Evolutionary conservation across 495 filamentous ascomycete genomes (phyloP).

Genomic region (Talaromyces stipitatus): DNA sequence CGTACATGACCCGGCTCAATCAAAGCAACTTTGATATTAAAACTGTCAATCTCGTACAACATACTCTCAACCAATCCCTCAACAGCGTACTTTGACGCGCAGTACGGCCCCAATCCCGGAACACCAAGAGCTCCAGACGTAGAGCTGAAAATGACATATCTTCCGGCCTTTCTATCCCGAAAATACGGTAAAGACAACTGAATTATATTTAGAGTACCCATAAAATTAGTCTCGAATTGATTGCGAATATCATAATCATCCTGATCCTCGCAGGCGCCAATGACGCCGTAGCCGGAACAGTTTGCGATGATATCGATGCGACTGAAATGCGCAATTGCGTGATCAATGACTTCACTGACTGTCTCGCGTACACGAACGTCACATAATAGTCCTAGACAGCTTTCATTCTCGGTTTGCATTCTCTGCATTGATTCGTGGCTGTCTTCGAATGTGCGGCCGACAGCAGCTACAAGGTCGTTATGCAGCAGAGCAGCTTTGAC

Average conservation of each 20-base stretch:
- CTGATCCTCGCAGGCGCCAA: slow-evolving; percentile 94
- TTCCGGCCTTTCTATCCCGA: slow-evolving; percentile 60
- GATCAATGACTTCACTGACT: slow-evolving; percentile 61
- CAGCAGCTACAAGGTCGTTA: slow-evolving; percentile 81
- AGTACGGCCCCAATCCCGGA: slow-evolving; percentile 86
- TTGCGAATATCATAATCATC: slow-evolving; percentile 90
- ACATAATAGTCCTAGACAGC: slow-evolving; percentile 75
- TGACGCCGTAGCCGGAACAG: slow-evolving; percentile 86
- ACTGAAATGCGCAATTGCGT: slow-evolving; percentile 65
- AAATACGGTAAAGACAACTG: slow-evolving; percentile 89
- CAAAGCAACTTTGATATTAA: slow-evolving; percentile 85
- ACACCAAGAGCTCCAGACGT: slow-evolving; percentile 85
- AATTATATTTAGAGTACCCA: slow-evolving; percentile 88
- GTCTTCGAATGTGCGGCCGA: slow-evolving; percentile 79
- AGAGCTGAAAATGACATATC: slow-evolving; percentile 90
- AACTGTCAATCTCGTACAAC: slow-evolving; percentile 87
- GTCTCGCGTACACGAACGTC: slow-evolving; percentile 81
- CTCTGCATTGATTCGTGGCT: slow-evolving; percentile 58
- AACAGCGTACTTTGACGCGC: slow-evolving; percentile 92
- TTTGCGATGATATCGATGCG: slow-evolving; percentile 86
- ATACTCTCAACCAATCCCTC: slow-evolving; percentile 93
- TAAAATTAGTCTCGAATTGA: slow-evolving; percentile 96
- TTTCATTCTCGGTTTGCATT: slow-evolving; percentile 43
- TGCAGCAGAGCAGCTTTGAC: slow-evolving; percentile 72
- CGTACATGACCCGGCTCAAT: slow-evolving; percentile 87